Evolutionary conservation across 164 flowering plant species (phyloP), one percentile per base, ranked within the genome.

Genomic region (Akebia trifoliata): DNA sequence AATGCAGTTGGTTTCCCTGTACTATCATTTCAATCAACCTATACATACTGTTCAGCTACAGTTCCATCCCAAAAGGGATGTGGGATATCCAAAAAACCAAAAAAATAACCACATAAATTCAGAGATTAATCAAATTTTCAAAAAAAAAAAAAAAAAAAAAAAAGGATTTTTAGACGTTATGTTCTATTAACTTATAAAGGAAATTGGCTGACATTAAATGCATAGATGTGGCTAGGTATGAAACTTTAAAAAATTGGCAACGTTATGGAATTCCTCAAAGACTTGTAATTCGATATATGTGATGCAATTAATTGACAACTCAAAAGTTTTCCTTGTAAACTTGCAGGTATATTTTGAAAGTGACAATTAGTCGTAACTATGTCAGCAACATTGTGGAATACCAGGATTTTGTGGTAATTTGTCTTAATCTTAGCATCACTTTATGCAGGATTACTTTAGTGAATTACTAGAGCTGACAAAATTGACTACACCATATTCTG

Each of bases 331-430:
- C 15, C 18, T 24, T 8, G 18, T 14, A 24, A 43, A 56, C 37
- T 71, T 71, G 54, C 73, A 91, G 98, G 87, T 91, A 91, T 77
- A 76, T 86, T 66, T 72, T 91, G 61, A 91, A 88, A 72, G 90
- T 88, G 60, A 91, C 98, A 15, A 69, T 91, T 53, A 85, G 74
- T 58, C 92, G 96, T 56, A 87, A 82, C 57, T 91, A 88, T 76
- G 90, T 78, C 53, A 86, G 90, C 66, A 84, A 83, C 77, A 84
- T 91, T 36, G 74, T 82, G 38, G 87, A 88, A 59, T 83, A 75
- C 71, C 89, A 88, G 69, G 98, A 91, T 56, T 87, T 91, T 68
- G 79, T 80, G 84, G 98, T 91, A 79, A 73, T 28, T 7, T 32
- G 7, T 32, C 37, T 25, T 6, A 37, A 43, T 46, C 50, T 31